These are phyloP conservation scores for Amanita pseudoporphyria DNA, from an alignment of 768 basidiomycete genomes.

Conservation along the genomic window DNA sequence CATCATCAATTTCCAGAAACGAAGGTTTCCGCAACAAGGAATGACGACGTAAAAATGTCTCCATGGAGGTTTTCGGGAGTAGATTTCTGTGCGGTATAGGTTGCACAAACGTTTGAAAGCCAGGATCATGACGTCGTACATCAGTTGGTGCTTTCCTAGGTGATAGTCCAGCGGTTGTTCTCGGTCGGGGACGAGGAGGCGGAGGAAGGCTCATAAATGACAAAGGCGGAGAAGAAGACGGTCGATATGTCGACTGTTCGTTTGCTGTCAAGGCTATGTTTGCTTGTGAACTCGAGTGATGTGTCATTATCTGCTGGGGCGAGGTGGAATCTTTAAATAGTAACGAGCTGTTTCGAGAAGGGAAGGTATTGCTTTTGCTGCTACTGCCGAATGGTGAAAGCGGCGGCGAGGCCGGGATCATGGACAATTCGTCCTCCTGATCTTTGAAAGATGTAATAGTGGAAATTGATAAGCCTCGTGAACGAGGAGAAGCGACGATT, in stretches of 20 bases:
- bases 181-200: conserved; percentile 37
- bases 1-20: conserved; percentile 61
- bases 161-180: conserved; percentile 15
- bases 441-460: conserved; percentile 23
- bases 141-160: not conserved
- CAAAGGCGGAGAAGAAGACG: conserved; percentile 17
- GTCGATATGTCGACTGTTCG: conserved; percentile 2
- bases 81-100: conserved; percentile 16
- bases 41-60: conserved; percentile 33
- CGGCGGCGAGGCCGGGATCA: conserved; percentile 2
- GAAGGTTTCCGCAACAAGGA: conserved; percentile 61
- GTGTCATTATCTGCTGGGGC: conserved; percentile 5
- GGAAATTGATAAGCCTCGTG: conserved; percentile 28
- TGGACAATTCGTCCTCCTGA: conserved; percentile 8
- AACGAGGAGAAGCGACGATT: conserved; percentile 18
- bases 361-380: conserved; percentile 2
- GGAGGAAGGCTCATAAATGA: conserved; percentile 38
- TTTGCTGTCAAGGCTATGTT: conserved; percentile 11
- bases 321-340: not conserved
- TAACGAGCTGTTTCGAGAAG: conserved; percentile 7
- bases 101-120: not conserved
- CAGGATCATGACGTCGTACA: not conserved
- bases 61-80: conserved; percentile 24
- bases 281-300: conserved; percentile 28
- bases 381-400: conserved; percentile 5